Evolutionary conservation across 2,329 filamentous ascomycete genomes (phyloP).

Genomic region (Blastomyces gilchristii): DNA sequence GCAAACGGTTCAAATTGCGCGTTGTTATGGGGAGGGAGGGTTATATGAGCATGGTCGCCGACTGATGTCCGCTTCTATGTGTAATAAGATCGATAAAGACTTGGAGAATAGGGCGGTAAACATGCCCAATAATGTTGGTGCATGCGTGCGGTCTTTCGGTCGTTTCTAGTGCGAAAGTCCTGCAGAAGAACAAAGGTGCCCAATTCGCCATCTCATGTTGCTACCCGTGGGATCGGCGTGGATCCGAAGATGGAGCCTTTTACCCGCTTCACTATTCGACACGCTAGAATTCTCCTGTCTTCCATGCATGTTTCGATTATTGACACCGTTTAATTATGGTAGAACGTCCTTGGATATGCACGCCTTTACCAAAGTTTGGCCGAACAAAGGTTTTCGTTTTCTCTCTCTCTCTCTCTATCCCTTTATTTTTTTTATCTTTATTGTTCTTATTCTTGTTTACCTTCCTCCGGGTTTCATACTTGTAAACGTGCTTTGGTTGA

Average conservation of each 20-base stretch:
- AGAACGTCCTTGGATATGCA: slow-evolving; percentile 1
- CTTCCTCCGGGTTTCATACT: background rate
- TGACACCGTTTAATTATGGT: background rate
- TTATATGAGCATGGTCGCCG: background rate
- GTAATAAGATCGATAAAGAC: background rate
- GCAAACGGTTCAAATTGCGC: slow-evolving; percentile 1
- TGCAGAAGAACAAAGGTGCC: slow-evolving; percentile 1
- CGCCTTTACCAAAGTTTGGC: background rate
- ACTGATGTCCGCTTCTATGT: background rate
- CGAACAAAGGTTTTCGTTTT: background rate
- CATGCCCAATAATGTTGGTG: background rate
- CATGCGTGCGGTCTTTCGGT: background rate
- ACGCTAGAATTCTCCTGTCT: background rate
- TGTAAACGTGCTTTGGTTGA: too few relatives aligned
- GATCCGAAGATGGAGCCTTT: background rate
- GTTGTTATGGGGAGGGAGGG: too few relatives aligned
- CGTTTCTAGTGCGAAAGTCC: background rate
- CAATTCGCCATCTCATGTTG: background rate
- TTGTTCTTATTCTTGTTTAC: background rate
- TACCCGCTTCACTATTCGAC: background rate
- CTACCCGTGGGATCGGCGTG: background rate
- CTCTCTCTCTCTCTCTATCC: background rate
- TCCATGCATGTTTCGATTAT: slow-evolving; percentile 1
- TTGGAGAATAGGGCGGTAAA: background rate
- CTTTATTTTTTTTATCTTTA: background rate